Conservation (phyloP, 2,329 filamentous ascomycete species). For the Annulohypoxylon truncatum region DNA sequence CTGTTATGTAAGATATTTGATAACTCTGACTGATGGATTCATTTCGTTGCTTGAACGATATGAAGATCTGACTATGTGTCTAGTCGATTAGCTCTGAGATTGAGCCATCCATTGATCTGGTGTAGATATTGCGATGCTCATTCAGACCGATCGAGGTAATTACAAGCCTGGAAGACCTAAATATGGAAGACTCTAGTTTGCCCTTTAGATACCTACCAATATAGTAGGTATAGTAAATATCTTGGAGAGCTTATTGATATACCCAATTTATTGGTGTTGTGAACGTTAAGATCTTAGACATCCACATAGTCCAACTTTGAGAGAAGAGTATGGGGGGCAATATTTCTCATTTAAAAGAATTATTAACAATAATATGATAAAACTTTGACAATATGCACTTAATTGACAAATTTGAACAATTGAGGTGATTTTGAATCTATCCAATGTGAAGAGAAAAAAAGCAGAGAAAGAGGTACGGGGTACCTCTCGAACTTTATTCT, state of each 20-base stretch:
- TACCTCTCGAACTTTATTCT: neutral
- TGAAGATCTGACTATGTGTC: neutral
- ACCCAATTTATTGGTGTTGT: neutral
- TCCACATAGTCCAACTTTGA: neutral
- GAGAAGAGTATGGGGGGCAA: neutral
- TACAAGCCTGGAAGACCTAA: neutral
- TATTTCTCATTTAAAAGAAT: neutral
- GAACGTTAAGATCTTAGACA: neutral
- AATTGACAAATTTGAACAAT: neutral
- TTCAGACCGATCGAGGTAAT: neutral
- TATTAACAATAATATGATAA: neutral
- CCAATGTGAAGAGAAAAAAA: neutral
- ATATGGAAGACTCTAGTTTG: neutral
- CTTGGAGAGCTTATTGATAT: no score
- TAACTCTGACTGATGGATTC: neutral
- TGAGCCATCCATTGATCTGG: neutral
- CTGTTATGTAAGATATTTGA: neutral
- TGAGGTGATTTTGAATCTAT: neutral
- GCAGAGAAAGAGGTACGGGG: neutral
- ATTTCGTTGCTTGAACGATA: neutral
- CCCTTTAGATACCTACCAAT: neutral
- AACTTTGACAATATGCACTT: neutral
- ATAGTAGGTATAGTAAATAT: no score
- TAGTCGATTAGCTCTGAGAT: conserved; percentile 7
- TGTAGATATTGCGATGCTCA: neutral